phyloP scores from a whole-genome alignment of 352 stramenopile species.

The Phytophthora tubulina region DNA sequence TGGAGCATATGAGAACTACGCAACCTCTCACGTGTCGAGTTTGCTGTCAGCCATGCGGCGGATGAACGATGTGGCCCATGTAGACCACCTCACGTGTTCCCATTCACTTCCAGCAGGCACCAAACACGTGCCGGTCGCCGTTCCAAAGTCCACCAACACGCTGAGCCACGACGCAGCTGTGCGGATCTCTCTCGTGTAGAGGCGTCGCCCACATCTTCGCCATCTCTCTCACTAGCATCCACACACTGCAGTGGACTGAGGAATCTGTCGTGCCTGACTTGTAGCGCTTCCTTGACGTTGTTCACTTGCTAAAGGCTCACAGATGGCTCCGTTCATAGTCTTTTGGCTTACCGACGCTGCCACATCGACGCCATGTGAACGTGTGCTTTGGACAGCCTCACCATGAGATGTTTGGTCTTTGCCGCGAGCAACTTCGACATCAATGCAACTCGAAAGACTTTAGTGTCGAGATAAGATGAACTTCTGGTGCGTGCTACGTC shows the following conservation, averaged over 20 bases:
- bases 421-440: constrained; percentile 13
- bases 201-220: constrained; percentile 31
- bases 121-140: constrained; percentile 24
- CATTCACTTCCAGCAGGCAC: constrained; percentile 20
- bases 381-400: constrained; percentile 33
- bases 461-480: not conserved
- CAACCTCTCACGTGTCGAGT: constrained; percentile 9
- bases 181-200: constrained; percentile 30
- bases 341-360: constrained; percentile 4
- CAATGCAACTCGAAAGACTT: constrained; percentile 8
- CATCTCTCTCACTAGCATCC: constrained; percentile 33
- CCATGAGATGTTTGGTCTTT: constrained; percentile 28
- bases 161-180: constrained; percentile 25
- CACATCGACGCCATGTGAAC: constrained; percentile 28
- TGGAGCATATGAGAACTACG: constrained; percentile 17
- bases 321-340: constrained; percentile 9
- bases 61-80: constrained; percentile 14
- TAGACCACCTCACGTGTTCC: constrained; percentile 24
- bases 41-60: constrained; percentile 19
- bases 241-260: constrained; percentile 27
- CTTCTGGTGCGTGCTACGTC: constrained; percentile 6
- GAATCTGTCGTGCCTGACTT: constrained; percentile 24
- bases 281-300: constrained; percentile 16
- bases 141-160: constrained; percentile 19
- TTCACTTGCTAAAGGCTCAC: constrained; percentile 14